Conservation (phyloP, 1,284 basidiomycete species). For the Amylostereum areolatum region DNA sequence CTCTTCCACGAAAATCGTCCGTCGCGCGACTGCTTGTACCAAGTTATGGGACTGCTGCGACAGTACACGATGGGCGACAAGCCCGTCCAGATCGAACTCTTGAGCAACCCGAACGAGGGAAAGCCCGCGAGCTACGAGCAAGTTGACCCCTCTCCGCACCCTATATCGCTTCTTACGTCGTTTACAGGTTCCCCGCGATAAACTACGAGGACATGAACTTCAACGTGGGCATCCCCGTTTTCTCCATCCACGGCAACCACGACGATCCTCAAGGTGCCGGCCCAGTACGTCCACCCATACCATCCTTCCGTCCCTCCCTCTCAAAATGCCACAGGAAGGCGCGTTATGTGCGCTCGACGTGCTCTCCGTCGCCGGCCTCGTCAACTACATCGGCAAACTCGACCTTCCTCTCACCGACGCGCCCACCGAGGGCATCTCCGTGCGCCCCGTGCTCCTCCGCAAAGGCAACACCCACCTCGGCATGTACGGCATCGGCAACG, state of each 20-base stretch:
- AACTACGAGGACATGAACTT: slow-evolving; percentile 98
- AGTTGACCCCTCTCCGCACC: slow-evolving; percentile 22
- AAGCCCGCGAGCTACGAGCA: slow-evolving; percentile 81
- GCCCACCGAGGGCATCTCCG: slow-evolving; percentile 78
- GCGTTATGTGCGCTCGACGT: slow-evolving; percentile 94
- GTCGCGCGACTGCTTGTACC: slow-evolving; percentile 83
- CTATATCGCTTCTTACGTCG: slow-evolving; percentile 4
- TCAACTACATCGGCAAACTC: slow-evolving; percentile 97
- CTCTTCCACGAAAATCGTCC: slow-evolving; percentile 98
- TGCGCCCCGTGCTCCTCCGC: slow-evolving; percentile 83
- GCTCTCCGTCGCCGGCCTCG: slow-evolving; percentile 86
- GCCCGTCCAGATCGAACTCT: slow-evolving; percentile 83
- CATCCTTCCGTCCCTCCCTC: slow-evolving; percentile 1
- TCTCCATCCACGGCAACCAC: slow-evolving; percentile 99
- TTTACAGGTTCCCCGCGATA: slow-evolving; percentile 83
- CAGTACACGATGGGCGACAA: slow-evolving; percentile 89
- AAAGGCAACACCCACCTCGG: slow-evolving; percentile 87
- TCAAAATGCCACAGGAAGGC: slow-evolving; percentile 61
- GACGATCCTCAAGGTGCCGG: slow-evolving; percentile 98
- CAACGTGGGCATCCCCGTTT: slow-evolving; percentile 92
- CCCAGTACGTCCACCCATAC: slow-evolving; percentile 45
- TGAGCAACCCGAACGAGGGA: slow-evolving; percentile 91
- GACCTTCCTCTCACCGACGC: slow-evolving; percentile 60
- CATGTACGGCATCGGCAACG: slow-evolving; percentile 94
- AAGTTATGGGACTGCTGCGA: slow-evolving; percentile 83